Conservation (phyloP, 345 rosid genomes). For the Schrenkiella parvula region DNA sequence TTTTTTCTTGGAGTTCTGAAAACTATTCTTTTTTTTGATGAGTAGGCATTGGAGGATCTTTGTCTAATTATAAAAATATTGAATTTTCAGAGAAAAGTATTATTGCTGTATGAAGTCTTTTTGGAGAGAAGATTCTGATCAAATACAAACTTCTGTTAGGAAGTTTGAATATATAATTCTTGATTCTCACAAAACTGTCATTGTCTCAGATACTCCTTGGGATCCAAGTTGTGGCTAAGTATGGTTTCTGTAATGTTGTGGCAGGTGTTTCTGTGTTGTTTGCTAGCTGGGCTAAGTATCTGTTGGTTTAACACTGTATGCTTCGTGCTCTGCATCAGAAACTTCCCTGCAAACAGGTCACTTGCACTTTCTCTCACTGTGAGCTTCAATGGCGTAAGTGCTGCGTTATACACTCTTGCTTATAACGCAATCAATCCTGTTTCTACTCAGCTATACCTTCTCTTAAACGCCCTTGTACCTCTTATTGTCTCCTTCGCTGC, state of each 20-base stretch:
- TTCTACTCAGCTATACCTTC: conserved; percentile 57
- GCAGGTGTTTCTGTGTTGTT: conserved; percentile 83
- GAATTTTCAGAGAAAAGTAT: neutral
- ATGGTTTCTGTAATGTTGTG: neutral
- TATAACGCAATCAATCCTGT: conserved; percentile 63
- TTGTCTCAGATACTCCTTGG: neutral
- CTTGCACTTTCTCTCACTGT: conserved; percentile 89
- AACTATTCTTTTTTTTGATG: neutral
- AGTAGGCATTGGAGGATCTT: neutral
- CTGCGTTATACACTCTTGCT: conserved; percentile 81
- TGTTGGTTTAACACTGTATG: conserved; percentile 99
- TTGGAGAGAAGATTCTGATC: neutral
- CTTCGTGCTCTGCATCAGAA: conserved; percentile 81
- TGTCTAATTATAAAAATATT: neutral
- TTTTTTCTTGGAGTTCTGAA: neutral
- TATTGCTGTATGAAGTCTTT: neutral
- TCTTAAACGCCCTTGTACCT: conserved; percentile 66
- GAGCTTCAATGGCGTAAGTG: conserved; percentile 91
- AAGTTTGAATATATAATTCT: neutral
- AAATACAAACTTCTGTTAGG: neutral
- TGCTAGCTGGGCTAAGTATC: conserved; percentile 86
- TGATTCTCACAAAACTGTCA: neutral
- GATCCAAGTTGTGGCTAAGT: neutral
- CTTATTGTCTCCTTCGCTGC: conserved; percentile 57
- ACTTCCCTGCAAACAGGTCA: conserved; percentile 69